phyloP scores from a whole-genome alignment of 2,329 filamentous ascomycete genomes.

The Epichloe sibirici region DNA sequence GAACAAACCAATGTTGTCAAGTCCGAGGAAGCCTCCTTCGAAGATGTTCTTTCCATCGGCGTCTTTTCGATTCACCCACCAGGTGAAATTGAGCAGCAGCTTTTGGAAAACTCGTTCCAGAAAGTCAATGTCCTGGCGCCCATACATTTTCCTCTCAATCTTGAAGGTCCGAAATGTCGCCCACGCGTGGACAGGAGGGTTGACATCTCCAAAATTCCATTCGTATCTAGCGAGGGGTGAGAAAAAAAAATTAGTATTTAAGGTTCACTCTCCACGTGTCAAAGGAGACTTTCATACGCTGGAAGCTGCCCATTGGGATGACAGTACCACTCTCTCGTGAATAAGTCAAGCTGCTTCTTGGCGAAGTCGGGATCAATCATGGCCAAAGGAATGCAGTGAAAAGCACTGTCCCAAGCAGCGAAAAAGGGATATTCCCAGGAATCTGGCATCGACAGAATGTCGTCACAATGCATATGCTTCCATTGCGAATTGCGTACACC shows the following conservation, averaged over 20 bases:
- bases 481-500: slow-evolving; percentile 75
- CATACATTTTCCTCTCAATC: slow-evolving; percentile 95
- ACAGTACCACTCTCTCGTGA: slow-evolving; percentile 97
- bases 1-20: slow-evolving; percentile 96
- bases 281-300: slow-evolving; percentile 42
- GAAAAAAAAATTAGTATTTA: slow-evolving; percentile 8
- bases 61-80: slow-evolving; percentile 98
- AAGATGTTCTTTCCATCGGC: slow-evolving; percentile 93
- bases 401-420: slow-evolving; percentile 92
- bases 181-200: slow-evolving; percentile 94
- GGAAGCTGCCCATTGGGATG: slow-evolving; percentile 93
- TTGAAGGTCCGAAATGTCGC: slow-evolving; percentile 93
- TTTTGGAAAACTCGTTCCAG: slow-evolving; percentile 96
- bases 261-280: not conserved
- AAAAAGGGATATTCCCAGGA: slow-evolving; percentile 99
- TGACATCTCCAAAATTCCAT: slow-evolving; percentile 97
- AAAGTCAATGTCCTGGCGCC: slow-evolving; percentile 87
- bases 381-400: slow-evolving; percentile 88
- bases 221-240: slow-evolving; percentile 42
- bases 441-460: slow-evolving; percentile 94
- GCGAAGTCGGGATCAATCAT: slow-evolving; percentile 98
- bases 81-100: slow-evolving; percentile 89
- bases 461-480: slow-evolving; percentile 91
- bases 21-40: slow-evolving; percentile 85
- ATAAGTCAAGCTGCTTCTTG: slow-evolving; percentile 93